Base-by-base conservation (phyloP, 2,329 filamentous ascomycete species). In the Scytalidium lignicola region DNA sequence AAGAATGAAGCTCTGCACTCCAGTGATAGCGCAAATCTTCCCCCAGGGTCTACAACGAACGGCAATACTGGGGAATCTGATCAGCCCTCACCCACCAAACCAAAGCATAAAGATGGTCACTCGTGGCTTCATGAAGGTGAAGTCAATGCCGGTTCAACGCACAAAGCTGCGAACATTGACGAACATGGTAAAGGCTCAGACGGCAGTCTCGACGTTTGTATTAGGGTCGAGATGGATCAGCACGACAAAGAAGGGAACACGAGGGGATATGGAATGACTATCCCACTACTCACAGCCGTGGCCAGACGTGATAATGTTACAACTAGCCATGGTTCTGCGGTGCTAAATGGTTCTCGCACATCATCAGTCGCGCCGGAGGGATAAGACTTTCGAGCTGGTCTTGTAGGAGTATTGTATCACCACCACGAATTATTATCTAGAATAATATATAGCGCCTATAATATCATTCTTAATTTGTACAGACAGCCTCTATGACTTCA, bases 151-250 rank as follows among this genome's bases (percentile, higher is more conserved):
- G 92, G 92, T 2, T 90, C 90, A 0, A 72, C 70, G 23, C 90
- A 96, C 71, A 82, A 80, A 50, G 88, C 90, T 12, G 86, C 89
- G 0, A 65, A 70, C n/a, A 60, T 62, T 53, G 60, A 80, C 65
- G 61, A 69, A 62, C 68, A 84, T 67, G 71, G 85, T 56, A 67
- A 73, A 65, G 68, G 70, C 58, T 64, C 75, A 66, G 74, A 85
- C 70, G 75, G 78, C 59, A 72, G 80, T 9, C 76, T 99, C 3
- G 90, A 96, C 59, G 82, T 97, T 44, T 84, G 83, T 48, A 81
- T 99, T 59, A 86, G 90, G 50, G 84, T 96, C 55, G 93, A 99
- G 69, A 82, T 92, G 54, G 83, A 91, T 64, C 88, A 95, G 63
- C 83, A 86, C 59, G 83, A 97, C 64, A 82, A 82, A 2, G 75